Evolutionary conservation across 768 basidiomycete genomes (phyloP).

Genomic region (Lentinula lateritia): DNA sequence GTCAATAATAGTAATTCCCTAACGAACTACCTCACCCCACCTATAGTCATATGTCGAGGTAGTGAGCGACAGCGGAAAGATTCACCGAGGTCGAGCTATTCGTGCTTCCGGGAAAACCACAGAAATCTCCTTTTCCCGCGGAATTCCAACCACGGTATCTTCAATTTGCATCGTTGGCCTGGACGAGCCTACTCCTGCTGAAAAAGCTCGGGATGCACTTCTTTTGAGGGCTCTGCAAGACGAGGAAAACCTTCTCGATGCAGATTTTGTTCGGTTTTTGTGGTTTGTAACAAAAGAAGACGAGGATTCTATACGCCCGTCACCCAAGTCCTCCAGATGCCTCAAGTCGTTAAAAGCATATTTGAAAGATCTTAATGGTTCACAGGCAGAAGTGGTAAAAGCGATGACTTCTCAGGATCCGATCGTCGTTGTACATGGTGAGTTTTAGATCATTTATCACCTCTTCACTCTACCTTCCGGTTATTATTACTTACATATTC

Average conservation of each 20-base stretch:
- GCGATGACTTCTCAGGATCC: slow-evolving; percentile 28
- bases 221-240: slow-evolving; percentile 31
- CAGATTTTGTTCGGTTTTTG: slow-evolving; percentile 28
- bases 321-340: neutral
- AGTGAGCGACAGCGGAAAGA: slow-evolving; percentile 23
- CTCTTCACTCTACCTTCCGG: no score
- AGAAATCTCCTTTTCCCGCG: slow-evolving; percentile 20
- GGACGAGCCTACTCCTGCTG: slow-evolving; percentile 31
- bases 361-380: slow-evolving; percentile 25
- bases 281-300: slow-evolving; percentile 31
- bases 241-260: slow-evolving; percentile 18
- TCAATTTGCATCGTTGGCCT: slow-evolving; percentile 37
- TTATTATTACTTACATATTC: no score
- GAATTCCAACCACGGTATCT: slow-evolving; percentile 14
- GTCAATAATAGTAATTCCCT: no score
- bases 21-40: no score
- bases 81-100: slow-evolving; percentile 25
- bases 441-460: neutral
- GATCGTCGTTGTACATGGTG: slow-evolving; percentile 35
- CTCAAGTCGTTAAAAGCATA: neutral
- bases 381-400: slow-evolving; percentile 29
- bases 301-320: neutral
- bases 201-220: slow-evolving; percentile 32
- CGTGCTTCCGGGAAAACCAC: slow-evolving; percentile 29
- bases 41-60: slow-evolving; percentile 27